Conservation (phyloP, 805 yeast species). For the Scheffersomyces lignosus region DNA sequence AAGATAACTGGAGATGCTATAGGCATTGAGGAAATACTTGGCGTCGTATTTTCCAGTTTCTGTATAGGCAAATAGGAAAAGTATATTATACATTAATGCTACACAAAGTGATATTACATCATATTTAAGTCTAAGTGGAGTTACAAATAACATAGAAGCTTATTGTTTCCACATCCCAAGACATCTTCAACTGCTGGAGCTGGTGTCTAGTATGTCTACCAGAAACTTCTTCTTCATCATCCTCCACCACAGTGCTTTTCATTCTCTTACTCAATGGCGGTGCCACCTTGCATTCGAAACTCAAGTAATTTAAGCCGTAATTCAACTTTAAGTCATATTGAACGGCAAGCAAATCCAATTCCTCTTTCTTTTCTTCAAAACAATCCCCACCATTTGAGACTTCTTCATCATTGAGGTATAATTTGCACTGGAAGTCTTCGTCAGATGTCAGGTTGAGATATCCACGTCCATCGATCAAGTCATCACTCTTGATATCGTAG, state of each 20-base stretch:
- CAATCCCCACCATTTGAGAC: constrained; percentile 32
- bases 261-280: constrained; percentile 39
- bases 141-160: constrained; percentile 34
- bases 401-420: constrained; percentile 40
- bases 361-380: constrained; percentile 25
- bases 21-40: constrained; percentile 87
- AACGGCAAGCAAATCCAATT: constrained; percentile 21
- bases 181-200: constrained; percentile 43
- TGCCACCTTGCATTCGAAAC: constrained; percentile 42
- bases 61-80: constrained; percentile 82
- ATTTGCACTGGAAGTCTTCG: constrained; percentile 43
- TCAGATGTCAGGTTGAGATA: constrained; percentile 31
- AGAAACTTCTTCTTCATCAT: constrained; percentile 26
- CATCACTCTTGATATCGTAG: constrained; percentile 29
- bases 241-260: constrained; percentile 19
- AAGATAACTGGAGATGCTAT: constrained; percentile 87
- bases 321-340: constrained; percentile 40
- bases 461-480: constrained; percentile 33
- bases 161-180: constrained; percentile 46
- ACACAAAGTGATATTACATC: not conserved
- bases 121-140: constrained; percentile 15
- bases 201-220: constrained; percentile 49
- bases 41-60: constrained; percentile 86
- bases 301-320: constrained; percentile 40
- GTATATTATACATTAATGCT: not conserved